Evolutionary conservation across 1,139 yeast species (phyloP).

Genomic region (Torulaspora globosa): DNA sequence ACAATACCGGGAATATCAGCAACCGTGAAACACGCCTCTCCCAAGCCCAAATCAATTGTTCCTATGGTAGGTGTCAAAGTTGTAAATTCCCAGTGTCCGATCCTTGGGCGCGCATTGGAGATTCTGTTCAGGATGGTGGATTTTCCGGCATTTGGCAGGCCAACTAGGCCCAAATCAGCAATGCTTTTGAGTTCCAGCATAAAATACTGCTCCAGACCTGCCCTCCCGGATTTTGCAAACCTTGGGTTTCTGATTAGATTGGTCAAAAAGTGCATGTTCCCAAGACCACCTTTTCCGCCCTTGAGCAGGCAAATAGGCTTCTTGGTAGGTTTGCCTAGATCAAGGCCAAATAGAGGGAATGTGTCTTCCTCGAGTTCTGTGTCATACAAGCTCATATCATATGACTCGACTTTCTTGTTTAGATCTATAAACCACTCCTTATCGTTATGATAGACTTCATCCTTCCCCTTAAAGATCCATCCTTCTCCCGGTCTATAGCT

Average conservation of each 20-base stretch:
- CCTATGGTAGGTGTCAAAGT: conserved; percentile 91
- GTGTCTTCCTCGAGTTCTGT: conserved; percentile 61
- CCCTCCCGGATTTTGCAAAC: conserved; percentile 76
- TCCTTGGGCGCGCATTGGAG: conserved; percentile 81
- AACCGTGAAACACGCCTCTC: conserved; percentile 75
- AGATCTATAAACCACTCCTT: conserved; percentile 63
- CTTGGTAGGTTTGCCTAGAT: conserved; percentile 58
- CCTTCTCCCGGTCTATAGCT: conserved; percentile 65
- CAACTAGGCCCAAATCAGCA: conserved; percentile 92
- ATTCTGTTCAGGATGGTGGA: conserved; percentile 85
- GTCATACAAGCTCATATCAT: conserved; percentile 57
- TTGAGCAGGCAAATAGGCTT: conserved; percentile 65
- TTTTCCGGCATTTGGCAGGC: conserved; percentile 95
- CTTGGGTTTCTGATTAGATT: conserved; percentile 81
- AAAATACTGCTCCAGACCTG: conserved; percentile 61
- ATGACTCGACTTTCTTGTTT: conserved; percentile 56
- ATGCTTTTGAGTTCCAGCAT: conserved; percentile 77
- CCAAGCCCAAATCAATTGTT: conserved; percentile 66
- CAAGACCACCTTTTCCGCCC: conserved; percentile 94
- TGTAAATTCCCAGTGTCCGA: conserved; percentile 97
- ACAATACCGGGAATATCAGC: conserved; percentile 98
- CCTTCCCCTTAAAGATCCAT: conserved; percentile 78
- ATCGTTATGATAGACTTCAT: conserved; percentile 61
- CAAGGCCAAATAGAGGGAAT: conserved; percentile 77
- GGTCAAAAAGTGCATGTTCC: conserved; percentile 91